These are phyloP conservation scores for Lactifluus pinguis DNA, from an alignment of 768 basidiomycete genomes.

Conservation along the genomic window DNA sequence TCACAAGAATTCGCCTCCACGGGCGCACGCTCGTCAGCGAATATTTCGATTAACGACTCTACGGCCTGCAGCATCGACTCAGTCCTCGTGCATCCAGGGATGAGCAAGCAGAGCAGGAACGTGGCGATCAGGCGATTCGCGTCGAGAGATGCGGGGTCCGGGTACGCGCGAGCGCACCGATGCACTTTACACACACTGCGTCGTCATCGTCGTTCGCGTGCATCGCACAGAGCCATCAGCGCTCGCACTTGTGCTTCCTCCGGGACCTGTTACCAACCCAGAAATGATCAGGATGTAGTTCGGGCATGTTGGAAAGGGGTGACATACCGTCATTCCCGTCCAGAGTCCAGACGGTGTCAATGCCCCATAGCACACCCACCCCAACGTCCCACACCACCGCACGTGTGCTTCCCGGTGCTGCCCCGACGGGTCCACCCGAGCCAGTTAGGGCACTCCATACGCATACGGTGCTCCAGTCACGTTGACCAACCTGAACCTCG, in stretches of 20 bases:
- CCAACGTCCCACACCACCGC: slow-evolving; percentile 72
- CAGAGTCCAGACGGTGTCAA: slow-evolving; percentile 75
- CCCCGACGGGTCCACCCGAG: slow-evolving; percentile 50
- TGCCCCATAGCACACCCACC: slow-evolving; percentile 80
- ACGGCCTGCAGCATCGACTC: slow-evolving; percentile 38
- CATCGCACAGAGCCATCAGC: slow-evolving; percentile 56
- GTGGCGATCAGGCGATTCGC: slow-evolving; percentile 60
- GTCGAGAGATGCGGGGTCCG: slow-evolving; percentile 40
- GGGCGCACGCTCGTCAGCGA: slow-evolving; percentile 73
- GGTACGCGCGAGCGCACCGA: slow-evolving; percentile 74
- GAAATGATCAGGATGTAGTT: too few species aligned
- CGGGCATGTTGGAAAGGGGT: too few species aligned
- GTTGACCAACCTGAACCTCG: too few species aligned
- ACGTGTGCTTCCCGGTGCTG: too few species aligned
- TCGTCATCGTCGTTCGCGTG: slow-evolving; percentile 37
- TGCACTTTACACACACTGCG: slow-evolving; percentile 59
- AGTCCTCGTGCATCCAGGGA: neutral
- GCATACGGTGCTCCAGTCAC: slow-evolving; percentile 57
- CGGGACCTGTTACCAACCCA: slow-evolving; percentile 34
- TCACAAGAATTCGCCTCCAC: slow-evolving; percentile 78
- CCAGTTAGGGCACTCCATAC: slow-evolving; percentile 53
- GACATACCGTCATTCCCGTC: slow-evolving; percentile 51
- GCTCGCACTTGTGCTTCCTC: slow-evolving; percentile 21
- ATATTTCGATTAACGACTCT: slow-evolving; percentile 80
- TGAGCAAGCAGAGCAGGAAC: slow-evolving; percentile 54